These are phyloP conservation scores for Mikania micrantha DNA, from an alignment of 129 eudicot genomes.

Conservation along the genomic window DNA sequence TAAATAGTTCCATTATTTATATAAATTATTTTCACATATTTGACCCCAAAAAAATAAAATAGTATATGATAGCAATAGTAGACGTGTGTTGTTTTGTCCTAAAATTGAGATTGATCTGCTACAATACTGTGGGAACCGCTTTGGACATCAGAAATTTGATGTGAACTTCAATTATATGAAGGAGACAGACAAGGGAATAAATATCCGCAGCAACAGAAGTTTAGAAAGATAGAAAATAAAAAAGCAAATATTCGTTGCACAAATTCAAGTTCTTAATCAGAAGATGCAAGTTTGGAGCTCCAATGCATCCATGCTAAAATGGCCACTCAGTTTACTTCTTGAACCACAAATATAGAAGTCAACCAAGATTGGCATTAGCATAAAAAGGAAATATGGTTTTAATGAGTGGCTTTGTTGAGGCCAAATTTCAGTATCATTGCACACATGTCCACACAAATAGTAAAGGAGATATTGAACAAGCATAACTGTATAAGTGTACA, in stretches of 20 bases:
- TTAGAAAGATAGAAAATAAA: constrained; percentile 2
- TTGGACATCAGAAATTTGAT: neutral
- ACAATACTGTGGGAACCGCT: neutral
- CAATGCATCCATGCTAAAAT: neutral
- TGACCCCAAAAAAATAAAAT: neutral
- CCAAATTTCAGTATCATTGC: neutral
- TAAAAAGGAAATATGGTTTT: neutral
- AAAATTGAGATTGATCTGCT: neutral
- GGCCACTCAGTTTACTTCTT: constrained; percentile 6
- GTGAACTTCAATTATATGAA: constrained; percentile 4
- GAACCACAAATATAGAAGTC: neutral
- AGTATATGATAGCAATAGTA: neutral
- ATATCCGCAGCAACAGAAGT: neutral
- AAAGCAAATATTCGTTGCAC: neutral
- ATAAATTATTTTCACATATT: neutral
- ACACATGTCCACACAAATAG: neutral
- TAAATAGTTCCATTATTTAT: neutral
- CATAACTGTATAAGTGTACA: neutral
- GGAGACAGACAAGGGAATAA: neutral
- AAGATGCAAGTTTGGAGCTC: neutral
- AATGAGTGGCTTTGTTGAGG: neutral
- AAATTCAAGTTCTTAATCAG: neutral
- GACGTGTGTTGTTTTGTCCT: neutral
- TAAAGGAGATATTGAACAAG: neutral
- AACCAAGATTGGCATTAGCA: neutral